Evolutionary conservation across 805 yeast genomes (phyloP).

Genomic region (Tetrapisispora phaffii): DNA sequence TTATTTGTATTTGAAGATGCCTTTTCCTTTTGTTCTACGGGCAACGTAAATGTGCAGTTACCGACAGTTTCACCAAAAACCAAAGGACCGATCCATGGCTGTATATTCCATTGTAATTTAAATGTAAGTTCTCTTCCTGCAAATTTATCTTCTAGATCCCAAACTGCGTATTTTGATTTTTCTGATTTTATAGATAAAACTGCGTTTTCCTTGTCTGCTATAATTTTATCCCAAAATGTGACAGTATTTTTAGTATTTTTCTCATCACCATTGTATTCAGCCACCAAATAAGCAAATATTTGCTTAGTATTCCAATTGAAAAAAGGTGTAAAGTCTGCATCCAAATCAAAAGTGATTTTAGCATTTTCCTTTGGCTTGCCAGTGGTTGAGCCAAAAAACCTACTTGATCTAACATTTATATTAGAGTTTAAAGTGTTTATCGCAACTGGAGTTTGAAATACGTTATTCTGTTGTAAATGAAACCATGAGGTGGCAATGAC

Average conservation of each 20-base stretch:
- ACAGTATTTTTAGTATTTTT: slow-evolving; percentile 48
- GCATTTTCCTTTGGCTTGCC: slow-evolving; percentile 71
- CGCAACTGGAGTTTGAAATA: slow-evolving; percentile 34
- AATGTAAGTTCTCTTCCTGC: slow-evolving; percentile 57
- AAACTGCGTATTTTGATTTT: slow-evolving; percentile 71
- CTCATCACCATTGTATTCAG: slow-evolving; percentile 54
- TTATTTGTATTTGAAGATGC: background rate
- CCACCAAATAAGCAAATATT: slow-evolving; percentile 83
- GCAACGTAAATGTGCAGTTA: slow-evolving; percentile 6
- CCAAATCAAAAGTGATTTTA: slow-evolving; percentile 60
- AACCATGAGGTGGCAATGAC: slow-evolving; percentile 40
- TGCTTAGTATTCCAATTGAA: slow-evolving; percentile 98
- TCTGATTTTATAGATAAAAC: slow-evolving; percentile 39
- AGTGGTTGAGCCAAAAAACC: slow-evolving; percentile 55
- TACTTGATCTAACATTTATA: slow-evolving; percentile 43
- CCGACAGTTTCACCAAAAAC: slow-evolving; percentile 50
- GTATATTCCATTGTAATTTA: slow-evolving; percentile 80
- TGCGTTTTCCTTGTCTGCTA: slow-evolving; percentile 51
- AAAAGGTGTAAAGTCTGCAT: slow-evolving; percentile 62
- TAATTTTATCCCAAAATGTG: slow-evolving; percentile 85
- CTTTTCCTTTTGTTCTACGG: slow-evolving; percentile 3
- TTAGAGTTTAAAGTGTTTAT: slow-evolving; percentile 31
- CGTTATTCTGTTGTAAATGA: slow-evolving; percentile 41
- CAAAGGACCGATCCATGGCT: slow-evolving; percentile 81
- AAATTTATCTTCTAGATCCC: slow-evolving; percentile 62